Evolutionary conservation across 2,329 filamentous ascomycete species (phyloP).

Genomic region (Fusarium multiceps): DNA sequence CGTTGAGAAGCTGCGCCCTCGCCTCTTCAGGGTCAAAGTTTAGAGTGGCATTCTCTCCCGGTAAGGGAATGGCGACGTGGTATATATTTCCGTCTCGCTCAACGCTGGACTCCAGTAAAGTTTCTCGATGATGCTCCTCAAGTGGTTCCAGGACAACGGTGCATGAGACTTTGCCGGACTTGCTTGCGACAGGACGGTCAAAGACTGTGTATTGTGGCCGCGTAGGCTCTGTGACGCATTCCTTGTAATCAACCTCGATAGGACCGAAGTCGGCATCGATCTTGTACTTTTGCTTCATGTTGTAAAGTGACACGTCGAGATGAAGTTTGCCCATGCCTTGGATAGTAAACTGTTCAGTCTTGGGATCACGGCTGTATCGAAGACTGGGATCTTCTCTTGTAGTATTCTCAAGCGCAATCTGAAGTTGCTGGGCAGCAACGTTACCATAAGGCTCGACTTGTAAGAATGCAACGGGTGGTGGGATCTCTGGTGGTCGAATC

Average conservation of each 20-base stretch:
- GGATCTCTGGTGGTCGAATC: slow-evolving; percentile 87
- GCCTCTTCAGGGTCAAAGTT: slow-evolving; percentile 63
- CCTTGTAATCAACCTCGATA: slow-evolving; percentile 96
- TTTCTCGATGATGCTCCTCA: slow-evolving; percentile 54
- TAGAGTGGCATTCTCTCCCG: slow-evolving; percentile 58
- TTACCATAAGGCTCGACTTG: slow-evolving; percentile 85
- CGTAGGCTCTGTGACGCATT: slow-evolving; percentile 74
- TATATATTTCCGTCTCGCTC: slow-evolving; percentile 78
- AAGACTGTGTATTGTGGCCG: slow-evolving; percentile 70
- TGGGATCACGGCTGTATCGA: slow-evolving; percentile 84
- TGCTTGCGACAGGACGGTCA: slow-evolving; percentile 84
- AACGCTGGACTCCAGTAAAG: slow-evolving; percentile 56
- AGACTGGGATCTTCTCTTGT: slow-evolving; percentile 93
- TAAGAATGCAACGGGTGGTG: slow-evolving; percentile 96
- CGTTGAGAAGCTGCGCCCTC: slow-evolving; percentile 76
- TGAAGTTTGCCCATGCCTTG: slow-evolving; percentile 98
- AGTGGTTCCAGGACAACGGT: slow-evolving; percentile 74
- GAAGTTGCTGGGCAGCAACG: slow-evolving; percentile 82
- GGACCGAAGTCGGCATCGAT: slow-evolving; percentile 86
- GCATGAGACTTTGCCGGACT: slow-evolving; percentile 81
- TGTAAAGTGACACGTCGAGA: slow-evolving; percentile 89
- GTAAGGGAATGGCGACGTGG: slow-evolving; percentile 66
- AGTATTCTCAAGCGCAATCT: slow-evolving; percentile 79
- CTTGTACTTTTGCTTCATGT: slow-evolving; percentile 89
- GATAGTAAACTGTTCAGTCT: slow-evolving; percentile 91